A percentile compares a stretch with the other conserved stretches of the same genome.
Evolutionary conservation across 176 grass and related monocot species (phyloP).

Genomic region (Zoysia pacifica): DNA sequence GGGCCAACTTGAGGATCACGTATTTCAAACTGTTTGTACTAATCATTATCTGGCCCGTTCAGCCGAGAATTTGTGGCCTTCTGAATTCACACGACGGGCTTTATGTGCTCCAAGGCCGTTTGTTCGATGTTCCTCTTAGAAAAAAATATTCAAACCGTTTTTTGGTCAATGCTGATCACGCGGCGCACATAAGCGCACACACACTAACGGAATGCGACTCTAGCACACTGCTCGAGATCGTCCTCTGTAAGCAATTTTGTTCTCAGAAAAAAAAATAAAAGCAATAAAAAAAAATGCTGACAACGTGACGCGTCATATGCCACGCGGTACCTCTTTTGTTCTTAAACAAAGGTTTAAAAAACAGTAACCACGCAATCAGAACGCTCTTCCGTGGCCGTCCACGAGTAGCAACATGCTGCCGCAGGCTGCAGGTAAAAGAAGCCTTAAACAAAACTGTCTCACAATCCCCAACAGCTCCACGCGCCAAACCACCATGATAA

Average conservation of each 20-base stretch:
- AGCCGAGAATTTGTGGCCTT: not conserved
- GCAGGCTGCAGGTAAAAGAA: not conserved
- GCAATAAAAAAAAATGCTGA: not conserved
- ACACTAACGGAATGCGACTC: not conserved
- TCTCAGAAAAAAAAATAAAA: not conserved
- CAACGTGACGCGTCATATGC: not conserved
- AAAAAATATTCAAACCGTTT: not conserved
- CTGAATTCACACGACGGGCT: not conserved
- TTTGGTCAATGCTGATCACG: not conserved
- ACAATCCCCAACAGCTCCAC: constrained; percentile 40
- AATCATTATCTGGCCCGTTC: not conserved
- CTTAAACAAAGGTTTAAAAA: not conserved
- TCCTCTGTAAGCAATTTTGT: too few species aligned
- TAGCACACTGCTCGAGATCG: not conserved
- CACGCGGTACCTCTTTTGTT: constrained; percentile 14
- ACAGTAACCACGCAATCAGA: not conserved
- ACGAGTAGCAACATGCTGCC: too few species aligned
- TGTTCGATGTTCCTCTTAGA: too few species aligned
- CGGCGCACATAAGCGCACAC: too few species aligned
- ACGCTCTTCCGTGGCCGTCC: not conserved
- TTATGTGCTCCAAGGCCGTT: not conserved
- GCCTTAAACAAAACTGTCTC: constrained; percentile 33
- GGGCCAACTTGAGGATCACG: too few species aligned
- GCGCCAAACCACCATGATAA: not conserved
- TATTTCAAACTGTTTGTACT: not conserved